Evolutionary conservation across 1,284 basidiomycete genomes (phyloP), one percentile per base, ranked within the genome.

Genomic region (Neonothopanus nambi): DNA sequence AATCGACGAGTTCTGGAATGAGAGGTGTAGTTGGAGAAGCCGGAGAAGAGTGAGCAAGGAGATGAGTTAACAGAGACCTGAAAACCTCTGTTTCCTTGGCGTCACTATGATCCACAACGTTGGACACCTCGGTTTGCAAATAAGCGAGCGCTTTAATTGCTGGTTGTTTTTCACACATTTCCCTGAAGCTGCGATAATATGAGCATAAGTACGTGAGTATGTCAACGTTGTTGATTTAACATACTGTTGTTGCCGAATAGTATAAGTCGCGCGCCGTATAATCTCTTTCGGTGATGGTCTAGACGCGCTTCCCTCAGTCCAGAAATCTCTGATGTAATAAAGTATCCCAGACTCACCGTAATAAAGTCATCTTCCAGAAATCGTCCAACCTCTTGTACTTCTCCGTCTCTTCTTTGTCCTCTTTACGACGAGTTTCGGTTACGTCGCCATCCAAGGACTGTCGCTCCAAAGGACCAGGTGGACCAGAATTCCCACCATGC

Each of bases 331-430:
- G 23, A 54, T 21, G 17, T 30, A 53, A 24, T 35, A 35, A 9
- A 11, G 20, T 41, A 23, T n/a, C 6, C 12, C 23, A 35, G 28
- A 60, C 77, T 28, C 57, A 88, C 88, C 88, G 77, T 53, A 77
- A 66, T 40, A 91, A 67, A 46, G 70, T 75, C 83, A 90, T 86
- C 63, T 72, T 76, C 90, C 87, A 92, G 59, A 91, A 82, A 66
- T 91, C 89, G 61, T 87, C 84, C 64, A 90, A 61, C 54, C 87
- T 73, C 52, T 68, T 73, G 55, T 83, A 79, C 43, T 63, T 66
- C 57, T 45, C 43, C 15, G 41, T 24, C 39, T 35, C 38, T 63
- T 57, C 41, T 20, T 58, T 50, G 3, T 54, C 55, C 21, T 58
- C 64, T 7, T 48, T 59, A 6, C 47, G 59, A 26, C 48, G 51